phyloP scores from a whole-genome alignment of 2,329 filamentous ascomycete genomes.

The Apiospora marii region DNA sequence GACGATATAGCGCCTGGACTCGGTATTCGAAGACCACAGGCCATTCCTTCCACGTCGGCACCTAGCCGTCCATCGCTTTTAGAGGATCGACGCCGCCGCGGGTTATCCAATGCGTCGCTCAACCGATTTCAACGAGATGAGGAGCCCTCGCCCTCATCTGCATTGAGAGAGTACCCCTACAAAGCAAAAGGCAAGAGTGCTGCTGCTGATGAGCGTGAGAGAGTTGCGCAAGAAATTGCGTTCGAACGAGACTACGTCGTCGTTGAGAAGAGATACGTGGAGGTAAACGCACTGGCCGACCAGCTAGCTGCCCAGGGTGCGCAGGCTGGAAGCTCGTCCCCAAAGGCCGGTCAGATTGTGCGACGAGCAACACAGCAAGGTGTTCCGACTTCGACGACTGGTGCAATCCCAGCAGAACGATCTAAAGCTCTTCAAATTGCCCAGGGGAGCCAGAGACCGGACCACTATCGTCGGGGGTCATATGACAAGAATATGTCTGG shows the following conservation, averaged over 20 bases:
- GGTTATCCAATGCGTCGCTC: slow-evolving; percentile 49
- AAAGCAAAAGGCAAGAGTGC: slow-evolving; percentile 44
- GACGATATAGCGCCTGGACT: slow-evolving; percentile 57
- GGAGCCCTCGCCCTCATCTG: slow-evolving; percentile 45
- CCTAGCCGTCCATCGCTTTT: slow-evolving; percentile 50
- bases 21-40: slow-evolving; percentile 55
- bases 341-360: slow-evolving; percentile 69
- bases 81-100: slow-evolving; percentile 48
- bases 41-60: slow-evolving; percentile 57
- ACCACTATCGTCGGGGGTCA: slow-evolving; percentile 79
- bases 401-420: slow-evolving; percentile 70
- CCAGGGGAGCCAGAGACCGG: slow-evolving; percentile 67
- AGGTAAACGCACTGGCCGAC: slow-evolving; percentile 96
- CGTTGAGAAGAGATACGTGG: slow-evolving; percentile 92
- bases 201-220: slow-evolving; percentile 65
- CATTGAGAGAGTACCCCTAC: slow-evolving; percentile 45
- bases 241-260: slow-evolving; percentile 95
- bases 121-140: slow-evolving; percentile 41
- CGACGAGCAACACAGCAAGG: slow-evolving; percentile 84
- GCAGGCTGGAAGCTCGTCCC: slow-evolving; percentile 54
- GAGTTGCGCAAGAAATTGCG: slow-evolving; percentile 83
- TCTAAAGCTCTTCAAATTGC: slow-evolving; percentile 80
- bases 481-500: slow-evolving; percentile 80
- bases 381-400: slow-evolving; percentile 71
- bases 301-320: slow-evolving; percentile 83